These are phyloP conservation scores for Aspergillus conjunctus DNA, from an alignment of 495 filamentous ascomycete species.

Conservation along the genomic window DNA sequence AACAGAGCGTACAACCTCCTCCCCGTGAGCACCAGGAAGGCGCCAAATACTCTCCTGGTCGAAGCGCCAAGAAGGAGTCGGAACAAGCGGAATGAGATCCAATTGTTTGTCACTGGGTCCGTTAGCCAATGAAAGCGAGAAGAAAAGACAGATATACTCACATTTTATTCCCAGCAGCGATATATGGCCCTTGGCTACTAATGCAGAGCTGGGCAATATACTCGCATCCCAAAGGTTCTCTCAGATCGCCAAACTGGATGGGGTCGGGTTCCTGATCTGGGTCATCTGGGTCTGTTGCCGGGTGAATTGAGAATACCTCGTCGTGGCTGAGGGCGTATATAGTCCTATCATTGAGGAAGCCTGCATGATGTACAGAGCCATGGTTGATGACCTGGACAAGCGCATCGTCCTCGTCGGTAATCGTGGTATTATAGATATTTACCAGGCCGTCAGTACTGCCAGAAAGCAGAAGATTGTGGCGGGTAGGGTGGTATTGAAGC, in stretches of 20 bases:
- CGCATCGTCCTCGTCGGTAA: slow-evolving; percentile 83
- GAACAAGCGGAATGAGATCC: slow-evolving; percentile 66
- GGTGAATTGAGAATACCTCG: slow-evolving; percentile 77
- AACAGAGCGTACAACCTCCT: slow-evolving; percentile 81
- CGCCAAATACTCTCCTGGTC: slow-evolving; percentile 62
- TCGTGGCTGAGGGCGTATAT: slow-evolving; percentile 80
- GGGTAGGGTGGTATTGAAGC: slow-evolving; percentile 71
- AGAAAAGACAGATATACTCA: slow-evolving; percentile 26
- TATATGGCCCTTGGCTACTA: slow-evolving; percentile 51
- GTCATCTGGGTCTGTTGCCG: slow-evolving; percentile 61
- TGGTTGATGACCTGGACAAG: slow-evolving; percentile 87
- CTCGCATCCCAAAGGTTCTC: slow-evolving; percentile 70
- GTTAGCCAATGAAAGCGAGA: slow-evolving; percentile 16
- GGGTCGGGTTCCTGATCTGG: slow-evolving; percentile 52
- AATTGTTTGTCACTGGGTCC: slow-evolving; percentile 61
- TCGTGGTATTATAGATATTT: slow-evolving; percentile 76
- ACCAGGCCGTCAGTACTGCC: slow-evolving; percentile 92
- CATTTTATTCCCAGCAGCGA: slow-evolving; percentile 49
- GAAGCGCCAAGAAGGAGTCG: slow-evolving; percentile 60
- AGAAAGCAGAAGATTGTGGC: slow-evolving; percentile 68
- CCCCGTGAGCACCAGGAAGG: slow-evolving; percentile 75
- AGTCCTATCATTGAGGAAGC: slow-evolving; percentile 68
- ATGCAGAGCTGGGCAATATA: slow-evolving; percentile 76
- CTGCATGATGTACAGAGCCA: slow-evolving; percentile 80
- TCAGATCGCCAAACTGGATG: slow-evolving; percentile 73